Base-by-base conservation (phyloP, 768 basidiomycete species). In the Pilatotrama ljubarskyi region DNA sequence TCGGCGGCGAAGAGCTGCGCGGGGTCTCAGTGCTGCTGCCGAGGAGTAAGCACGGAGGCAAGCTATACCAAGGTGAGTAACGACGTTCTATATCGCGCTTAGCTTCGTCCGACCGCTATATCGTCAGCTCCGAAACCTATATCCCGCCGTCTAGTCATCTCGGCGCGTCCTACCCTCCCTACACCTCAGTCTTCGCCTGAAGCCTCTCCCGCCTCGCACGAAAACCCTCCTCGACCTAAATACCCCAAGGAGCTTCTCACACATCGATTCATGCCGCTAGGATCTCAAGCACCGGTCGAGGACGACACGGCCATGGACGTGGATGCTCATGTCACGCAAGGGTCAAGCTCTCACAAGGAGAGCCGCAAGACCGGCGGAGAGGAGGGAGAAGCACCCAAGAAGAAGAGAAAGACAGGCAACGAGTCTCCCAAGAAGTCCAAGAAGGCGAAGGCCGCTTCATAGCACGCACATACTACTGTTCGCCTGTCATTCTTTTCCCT, bases 1-100 rank as follows among this genome's bases (percentile, higher is more conserved):
- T 70, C 17, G 80, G 83, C 0, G 89, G 82, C 3, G 90, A 90
- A 63, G 90, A 91, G 69, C 72, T 90, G 40, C 81, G 79, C 41
- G 72, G 73, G 0, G 68, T 91, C 8, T 77, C 85, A 3, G 88
- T 86, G 69, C 73, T 92, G 2, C 70, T 91, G 1, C 90, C 90
- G 0, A 76, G 87, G 18, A 84, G 77, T 64, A 82, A 75, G 51
- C 85, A 87, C 67, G 77, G 76, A 15, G 87, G 87, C 0, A 80
- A 77, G 48, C 66, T 90, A 3, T 89, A 82, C 65, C 71, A 77
- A 49, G 84, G 90, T 88, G 64, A 42, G 75, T 59, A 32, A 1
- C 22, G 25, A 17, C 46, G 47, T 22, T 1, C 36, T 2, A 15
- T 38, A 22, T 25, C 36, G 22, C 15, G 6, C 5, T 10, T 24